These are phyloP conservation scores for Xylaria sp. DNA, from an alignment of 2,329 filamentous ascomycete species.

Conservation along the genomic window DNA sequence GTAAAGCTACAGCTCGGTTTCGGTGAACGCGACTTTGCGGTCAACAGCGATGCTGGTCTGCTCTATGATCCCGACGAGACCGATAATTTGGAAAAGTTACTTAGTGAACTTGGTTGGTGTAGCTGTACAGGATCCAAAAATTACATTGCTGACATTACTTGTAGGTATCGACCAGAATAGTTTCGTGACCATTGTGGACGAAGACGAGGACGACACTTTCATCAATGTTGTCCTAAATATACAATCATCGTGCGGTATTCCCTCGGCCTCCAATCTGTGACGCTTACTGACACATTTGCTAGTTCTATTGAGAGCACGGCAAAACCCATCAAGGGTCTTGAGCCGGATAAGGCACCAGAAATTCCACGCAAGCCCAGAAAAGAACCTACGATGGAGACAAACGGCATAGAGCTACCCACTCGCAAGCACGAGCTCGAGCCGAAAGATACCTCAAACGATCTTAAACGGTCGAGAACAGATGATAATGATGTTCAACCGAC, in stretches of 20 bases:
- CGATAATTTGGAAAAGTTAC: conserved; percentile 83
- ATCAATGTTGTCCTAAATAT: conserved; percentile 84
- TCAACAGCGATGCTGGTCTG: conserved; percentile 79
- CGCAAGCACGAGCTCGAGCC: conserved; percentile 55
- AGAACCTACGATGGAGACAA: conserved; percentile 52
- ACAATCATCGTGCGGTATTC: conserved; percentile 65
- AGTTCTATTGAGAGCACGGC: conserved; percentile 52
- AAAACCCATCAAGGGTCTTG: conserved; percentile 65
- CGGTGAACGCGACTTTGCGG: conserved; percentile 78
- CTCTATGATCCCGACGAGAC: conserved; percentile 91
- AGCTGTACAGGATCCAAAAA: conserved; percentile 6
- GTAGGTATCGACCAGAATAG: conserved; percentile 75
- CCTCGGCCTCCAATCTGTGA: conserved; percentile 38
- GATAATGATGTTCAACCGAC: conserved; percentile 53
- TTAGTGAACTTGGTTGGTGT: conserved; percentile 75
- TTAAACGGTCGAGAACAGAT: conserved; percentile 61
- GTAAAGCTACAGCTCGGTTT: conserved; percentile 79
- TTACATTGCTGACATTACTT: conserved; percentile 42
- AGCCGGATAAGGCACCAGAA: conserved; percentile 55
- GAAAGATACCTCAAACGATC: conserved; percentile 52
- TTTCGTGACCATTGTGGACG: conserved; percentile 87
- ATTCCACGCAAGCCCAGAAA: conserved; percentile 67
- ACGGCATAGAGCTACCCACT: conserved; percentile 55
- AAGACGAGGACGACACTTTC: conserved; percentile 77
- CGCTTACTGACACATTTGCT: conserved; percentile 38